Evolutionary conservation across 2,329 filamentous ascomycete species (phyloP).

Genomic region (Dothideomycetes sp.): DNA sequence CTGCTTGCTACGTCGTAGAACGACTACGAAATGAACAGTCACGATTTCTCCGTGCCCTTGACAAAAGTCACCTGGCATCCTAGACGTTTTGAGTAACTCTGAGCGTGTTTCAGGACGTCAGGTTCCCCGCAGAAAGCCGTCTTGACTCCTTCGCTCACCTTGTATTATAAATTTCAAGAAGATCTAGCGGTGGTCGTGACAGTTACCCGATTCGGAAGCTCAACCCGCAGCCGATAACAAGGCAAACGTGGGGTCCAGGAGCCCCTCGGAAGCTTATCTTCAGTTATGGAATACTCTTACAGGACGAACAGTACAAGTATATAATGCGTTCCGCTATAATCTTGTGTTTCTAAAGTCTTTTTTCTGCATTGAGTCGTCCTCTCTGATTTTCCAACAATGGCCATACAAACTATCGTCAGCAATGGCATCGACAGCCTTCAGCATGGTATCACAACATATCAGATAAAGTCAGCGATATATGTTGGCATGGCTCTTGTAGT

Average conservation of each 20-base stretch:
- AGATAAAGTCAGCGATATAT: conserved; percentile 7
- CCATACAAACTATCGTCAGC: not conserved
- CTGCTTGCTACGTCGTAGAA: conserved; percentile 63
- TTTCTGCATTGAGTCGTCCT: not conserved
- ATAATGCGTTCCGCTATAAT: not conserved
- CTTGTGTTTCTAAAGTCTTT: not conserved
- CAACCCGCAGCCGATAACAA: conserved; percentile 7
- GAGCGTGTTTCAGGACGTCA: conserved; percentile 3
- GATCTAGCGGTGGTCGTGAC: too few species aligned
- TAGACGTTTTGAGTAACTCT: conserved; percentile 3
- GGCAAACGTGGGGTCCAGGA: conserved; percentile 1
- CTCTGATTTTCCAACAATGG: not conserved
- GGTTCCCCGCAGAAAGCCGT: too few species aligned
- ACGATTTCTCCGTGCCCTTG: not conserved
- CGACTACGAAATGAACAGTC: too few species aligned
- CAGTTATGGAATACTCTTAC: conserved; percentile 4
- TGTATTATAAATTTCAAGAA: too few species aligned
- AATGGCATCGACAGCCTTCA: not conserved
- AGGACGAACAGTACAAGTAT: conserved; percentile 2
- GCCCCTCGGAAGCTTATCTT: conserved; percentile 12
- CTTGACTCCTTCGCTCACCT: too few species aligned
- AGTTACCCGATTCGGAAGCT: conserved; percentile 3
- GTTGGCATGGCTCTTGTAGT: conserved; percentile 3
- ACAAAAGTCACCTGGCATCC: not conserved
- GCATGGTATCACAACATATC: not conserved